Base-by-base conservation (phyloP, 441 rosid species). In the Gossypium lobatum region DNA sequence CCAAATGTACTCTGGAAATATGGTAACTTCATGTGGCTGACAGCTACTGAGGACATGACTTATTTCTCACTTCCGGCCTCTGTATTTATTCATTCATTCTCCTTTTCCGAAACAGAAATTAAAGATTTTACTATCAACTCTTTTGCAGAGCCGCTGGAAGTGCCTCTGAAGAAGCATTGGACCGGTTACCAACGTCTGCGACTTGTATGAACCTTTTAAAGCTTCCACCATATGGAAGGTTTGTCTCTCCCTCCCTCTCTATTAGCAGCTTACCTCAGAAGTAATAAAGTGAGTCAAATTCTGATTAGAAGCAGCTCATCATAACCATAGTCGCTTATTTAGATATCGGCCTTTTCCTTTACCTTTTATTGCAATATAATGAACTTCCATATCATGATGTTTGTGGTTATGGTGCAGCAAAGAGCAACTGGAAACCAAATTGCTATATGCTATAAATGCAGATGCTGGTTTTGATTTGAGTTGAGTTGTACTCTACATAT, bases 391-490 rank as follows among this genome's bases (percentile, higher is more conserved):
- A 53, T 60, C 7, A 48, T 66, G 14, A 26, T 25, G 5, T 53
- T 7, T 13, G 21, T 68, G 34, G 67, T 77, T 55, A 66, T 80
- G 75, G 54, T 84, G 73, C 96, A 95, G 99, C 95, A 91, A 93
- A 81, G 95, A 93, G 83, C 97, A 88, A 74, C 81, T 95, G 76
- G 93, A 88, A 77, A 79, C 85, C 64, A 95, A 95, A 80, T 73
- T 95, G 87, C 84, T 93, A 63, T 95, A 95, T 67, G 93, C 97
- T 42, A 93, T 95, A 82, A 91, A 83, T 77, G 95, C 99, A 28
- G 99, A 93, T 61, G 99, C 99, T 3, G 99, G 99, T 74, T 95
- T 95, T 79, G 98, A 95, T 88, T 81, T 95, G 84, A 93, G 99
- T 79, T 95, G 84, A 91, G 83, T 73, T 78, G 42, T 55, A 18